Conservation (phyloP, 306 rosid species). For the Fagus sylvatica region DNA sequence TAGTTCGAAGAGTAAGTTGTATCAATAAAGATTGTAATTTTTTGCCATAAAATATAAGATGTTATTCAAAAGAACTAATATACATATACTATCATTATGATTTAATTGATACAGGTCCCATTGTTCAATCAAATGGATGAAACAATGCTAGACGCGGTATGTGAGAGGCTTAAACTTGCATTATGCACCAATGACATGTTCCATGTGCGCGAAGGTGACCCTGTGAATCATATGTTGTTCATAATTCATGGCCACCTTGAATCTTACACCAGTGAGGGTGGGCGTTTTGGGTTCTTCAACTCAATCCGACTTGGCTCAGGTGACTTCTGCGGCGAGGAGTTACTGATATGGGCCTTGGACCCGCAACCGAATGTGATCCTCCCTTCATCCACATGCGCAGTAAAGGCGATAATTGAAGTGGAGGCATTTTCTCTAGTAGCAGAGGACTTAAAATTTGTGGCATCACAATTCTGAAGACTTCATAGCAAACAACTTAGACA, state of each 20-base stretch:
- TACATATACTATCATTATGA: no score
- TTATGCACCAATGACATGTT: slow-evolving; percentile 76
- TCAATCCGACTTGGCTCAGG: slow-evolving; percentile 75
- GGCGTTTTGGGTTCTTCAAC: slow-evolving; percentile 85
- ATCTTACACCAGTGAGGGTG: slow-evolving; percentile 88
- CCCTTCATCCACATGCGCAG: slow-evolving; percentile 83
- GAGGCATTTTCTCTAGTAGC: slow-evolving; percentile 91
- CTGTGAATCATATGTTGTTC: slow-evolving; percentile 88
- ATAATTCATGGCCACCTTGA: slow-evolving; percentile 87
- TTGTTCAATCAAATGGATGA: slow-evolving; percentile 97
- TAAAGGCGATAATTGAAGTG: slow-evolving; percentile 78
- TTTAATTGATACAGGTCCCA: slow-evolving; percentile 54
- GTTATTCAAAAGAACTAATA: no score
- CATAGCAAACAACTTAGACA: slow-evolving; percentile 81
- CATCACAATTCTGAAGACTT: slow-evolving; percentile 78
- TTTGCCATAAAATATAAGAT: no score
- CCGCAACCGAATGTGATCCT: slow-evolving; percentile 70
- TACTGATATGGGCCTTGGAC: slow-evolving; percentile 88
- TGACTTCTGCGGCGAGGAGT: slow-evolving; percentile 95
- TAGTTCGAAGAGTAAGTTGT: slow-evolving; percentile 78
- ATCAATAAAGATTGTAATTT: no score
- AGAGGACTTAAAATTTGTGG: slow-evolving; percentile 87
- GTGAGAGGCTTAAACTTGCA: slow-evolving; percentile 90
- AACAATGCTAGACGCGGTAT: slow-evolving; percentile 88
- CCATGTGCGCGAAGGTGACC: slow-evolving; percentile 88